Evolutionary conservation across 2,329 filamentous ascomycete species (phyloP), one percentile per base, ranked within the genome.

Genomic region (Davidsoniella eucalypti): DNA sequence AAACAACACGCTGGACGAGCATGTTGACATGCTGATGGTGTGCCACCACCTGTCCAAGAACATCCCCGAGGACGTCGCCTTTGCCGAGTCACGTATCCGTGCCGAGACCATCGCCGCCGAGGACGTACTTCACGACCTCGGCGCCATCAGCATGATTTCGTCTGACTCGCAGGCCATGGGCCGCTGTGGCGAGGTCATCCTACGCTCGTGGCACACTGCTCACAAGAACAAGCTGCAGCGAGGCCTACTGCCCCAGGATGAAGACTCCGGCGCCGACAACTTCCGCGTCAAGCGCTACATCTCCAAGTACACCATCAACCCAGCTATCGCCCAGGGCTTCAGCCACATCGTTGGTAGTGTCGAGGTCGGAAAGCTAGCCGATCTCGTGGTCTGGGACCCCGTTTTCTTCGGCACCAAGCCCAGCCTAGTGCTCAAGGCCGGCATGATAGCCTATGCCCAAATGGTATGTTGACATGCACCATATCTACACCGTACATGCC

Each of bases 11-110:
- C 75, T 96, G 0, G 90, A 95, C 61, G 90, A 96, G 65, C 90
- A 96, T 66, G 76, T 95, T 12, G 90, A 96, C 67, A 96, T 96
- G 90, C 70, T 95, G 44, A 95, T 95, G 90, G 87, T 94, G 37
- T 96, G 90, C 69, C 90, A 96, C 64, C 90, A 96, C 61, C 70
- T 96, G 8, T 87, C 81, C 48, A 86, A 85, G 64, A 81, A 94
- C 65, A 95, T 95, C 53, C 86, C 88, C 52, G 90, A 96, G 67
- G 90, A 96, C 62, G 83, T 96, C 12, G 87, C 88, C 1, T 96
- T 96, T 60, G 90, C 90, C 44, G 90, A 96, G 67, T 87, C 80
- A 36, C 85, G 90, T 38, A 96, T 96, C 65, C 84, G 90, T 52
- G 86, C 87, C 56, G 88, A 96, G 68, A 96, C 90, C 36, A 96